Evolutionary conservation across 139 green algal species (phyloP).

Genomic region (Raphidocelis subcapitata): DNA sequence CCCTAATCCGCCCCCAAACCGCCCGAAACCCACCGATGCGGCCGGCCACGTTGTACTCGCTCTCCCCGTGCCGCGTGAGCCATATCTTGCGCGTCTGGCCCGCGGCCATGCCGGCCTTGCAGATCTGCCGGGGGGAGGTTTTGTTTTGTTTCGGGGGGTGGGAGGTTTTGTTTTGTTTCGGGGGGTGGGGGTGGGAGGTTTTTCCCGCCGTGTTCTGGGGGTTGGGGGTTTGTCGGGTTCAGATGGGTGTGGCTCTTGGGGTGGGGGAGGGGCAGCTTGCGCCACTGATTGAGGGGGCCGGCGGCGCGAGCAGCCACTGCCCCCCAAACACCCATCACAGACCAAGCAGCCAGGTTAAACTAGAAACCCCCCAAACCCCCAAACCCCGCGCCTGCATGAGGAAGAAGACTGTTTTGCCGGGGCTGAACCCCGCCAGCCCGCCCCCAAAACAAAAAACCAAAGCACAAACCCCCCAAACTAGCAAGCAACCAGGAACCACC

Average conservation of each 20-base stretch:
- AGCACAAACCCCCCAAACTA: background rate
- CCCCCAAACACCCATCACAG: too few relatives aligned
- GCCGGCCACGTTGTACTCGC: conserved; percentile 66
- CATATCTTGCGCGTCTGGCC: conserved; percentile 82
- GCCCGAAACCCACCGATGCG: conserved; percentile 81
- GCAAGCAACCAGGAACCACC: background rate
- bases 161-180: background rate
- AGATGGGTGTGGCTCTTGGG: too few relatives aligned
- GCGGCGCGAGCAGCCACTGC: too few relatives aligned
- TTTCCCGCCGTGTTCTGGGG: too few relatives aligned
- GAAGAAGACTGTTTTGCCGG: conserved; percentile 96
- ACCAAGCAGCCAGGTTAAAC: background rate
- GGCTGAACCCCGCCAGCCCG: conserved; percentile 96
- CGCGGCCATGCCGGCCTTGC: conserved; percentile 70
- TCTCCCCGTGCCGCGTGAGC: conserved; percentile 88
- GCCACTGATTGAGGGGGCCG: too few relatives aligned
- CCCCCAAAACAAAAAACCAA: background rate
- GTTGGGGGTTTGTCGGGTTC: too few relatives aligned
- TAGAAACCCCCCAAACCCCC: background rate
- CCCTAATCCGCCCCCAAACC: too few relatives aligned
- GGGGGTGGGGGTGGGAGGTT: background rate
- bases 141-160: too few relatives aligned
- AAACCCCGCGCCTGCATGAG: conserved; percentile 77
- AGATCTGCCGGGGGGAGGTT: conserved; percentile 52
- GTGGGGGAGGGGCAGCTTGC: too few relatives aligned